A percentile compares a stretch with the other conserved stretches of the same genome.
Evolutionary conservation across 2,329 filamentous ascomycete species (phyloP).

Genomic region (Blumeriella jaapii): DNA sequence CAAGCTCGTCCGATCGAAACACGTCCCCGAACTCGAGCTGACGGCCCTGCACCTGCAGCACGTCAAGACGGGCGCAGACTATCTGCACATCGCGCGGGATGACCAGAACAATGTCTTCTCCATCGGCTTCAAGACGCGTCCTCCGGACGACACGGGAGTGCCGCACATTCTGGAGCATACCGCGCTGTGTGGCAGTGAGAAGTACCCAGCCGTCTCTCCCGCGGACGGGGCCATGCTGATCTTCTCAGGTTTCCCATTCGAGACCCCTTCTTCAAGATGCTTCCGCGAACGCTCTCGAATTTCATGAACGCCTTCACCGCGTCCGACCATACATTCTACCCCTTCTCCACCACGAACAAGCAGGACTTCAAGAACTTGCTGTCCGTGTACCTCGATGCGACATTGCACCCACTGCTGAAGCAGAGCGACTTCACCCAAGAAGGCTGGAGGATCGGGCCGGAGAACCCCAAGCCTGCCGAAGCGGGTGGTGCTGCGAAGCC

Average conservation of each 20-base stretch:
- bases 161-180: constrained; percentile 98
- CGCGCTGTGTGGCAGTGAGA: constrained; percentile 87
- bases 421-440: constrained; percentile 90
- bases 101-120: constrained; percentile 99
- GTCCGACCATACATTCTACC: constrained; percentile 92
- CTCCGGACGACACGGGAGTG: constrained; percentile 88
- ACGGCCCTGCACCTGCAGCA: constrained; percentile 85
- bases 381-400: constrained; percentile 93
- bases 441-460: constrained; percentile 90
- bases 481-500: constrained; percentile 32
- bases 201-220: constrained; percentile 39
- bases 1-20: constrained; percentile 76
- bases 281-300: constrained; percentile 93
- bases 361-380: constrained; percentile 95
- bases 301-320: constrained; percentile 99
- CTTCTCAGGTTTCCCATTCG: constrained; percentile 77
- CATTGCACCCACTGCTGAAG: constrained; percentile 79
- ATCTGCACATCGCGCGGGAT: constrained; percentile 86
- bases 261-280: constrained; percentile 99
- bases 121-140: constrained; percentile 98
- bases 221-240: constrained; percentile 22
- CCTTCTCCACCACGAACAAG: constrained; percentile 90
- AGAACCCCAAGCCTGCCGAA: constrained; percentile 54
- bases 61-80: constrained; percentile 91
- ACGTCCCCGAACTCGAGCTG: constrained; percentile 87